Base-by-base conservation (phyloP, 257 asterid species). In the Salvia hispanica region DNA sequence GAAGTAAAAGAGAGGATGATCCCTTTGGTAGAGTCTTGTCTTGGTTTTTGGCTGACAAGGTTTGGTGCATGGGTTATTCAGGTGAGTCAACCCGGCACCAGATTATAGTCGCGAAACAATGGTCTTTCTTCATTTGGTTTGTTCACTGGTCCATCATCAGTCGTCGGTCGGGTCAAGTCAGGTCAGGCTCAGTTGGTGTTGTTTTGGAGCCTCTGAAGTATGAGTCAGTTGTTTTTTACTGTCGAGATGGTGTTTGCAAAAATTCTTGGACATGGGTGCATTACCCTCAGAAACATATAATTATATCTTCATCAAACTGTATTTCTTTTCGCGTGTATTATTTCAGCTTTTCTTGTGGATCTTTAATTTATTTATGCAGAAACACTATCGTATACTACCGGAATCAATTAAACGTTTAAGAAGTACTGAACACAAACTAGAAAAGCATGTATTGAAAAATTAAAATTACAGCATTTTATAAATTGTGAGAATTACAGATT, bases 61-160 rank as follows among this genome's bases (percentile, higher is more conserved):
- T 74, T 79, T 43, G 76, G 66, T 21, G 68, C 72, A 67, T 66
- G 78, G 74, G 68, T 77, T 45, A 15, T 50, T 78, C 77, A 33
- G 69, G 76, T 64, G 76, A 82, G 71, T 70, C 18, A 66, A 64
- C 70, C 73, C 62, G 14, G 65, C 47, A 25, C 70, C 64, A 5
- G 68, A 31, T 71, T 47, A 62, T 40, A 53, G 37, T 67, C 66
- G 5, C 21, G 51, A 55, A 40, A 66, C 50, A 64, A 56, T 28
- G 34, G 73, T 57, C 47, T 21, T 62, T 40, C 70, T 62, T 57
- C 68, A 9, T 66, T 65, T 73, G 81, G 70, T 45, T 42, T 63
- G 66, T 43, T 46, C 39, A 16, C 67, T 18, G 21, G 67, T 55
- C 68, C 36, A 39, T 36, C 3, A 37, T 53, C 37, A 21, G 58